Percentiles rank a stretch among this genome's conserved stretches.
These are phyloP conservation scores for Pichia heedii DNA, from an alignment of 805 yeast genomes.

Conservation along the genomic window DNA sequence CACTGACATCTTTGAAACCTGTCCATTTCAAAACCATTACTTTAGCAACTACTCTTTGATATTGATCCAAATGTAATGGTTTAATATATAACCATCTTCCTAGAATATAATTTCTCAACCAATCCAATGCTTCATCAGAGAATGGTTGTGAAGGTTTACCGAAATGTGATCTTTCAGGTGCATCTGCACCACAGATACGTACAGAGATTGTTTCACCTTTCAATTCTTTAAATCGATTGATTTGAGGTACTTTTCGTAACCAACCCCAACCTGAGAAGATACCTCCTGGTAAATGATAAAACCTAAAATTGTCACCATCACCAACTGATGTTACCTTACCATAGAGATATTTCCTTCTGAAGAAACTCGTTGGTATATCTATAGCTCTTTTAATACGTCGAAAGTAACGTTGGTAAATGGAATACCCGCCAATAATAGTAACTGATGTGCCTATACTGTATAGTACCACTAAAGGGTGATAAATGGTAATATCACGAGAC, in stretches of 20 bases:
- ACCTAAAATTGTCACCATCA: constrained; percentile 91
- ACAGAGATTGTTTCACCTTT: constrained; percentile 68
- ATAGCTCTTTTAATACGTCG: constrained; percentile 40
- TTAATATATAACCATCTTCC: constrained; percentile 65
- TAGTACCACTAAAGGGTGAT: constrained; percentile 23
- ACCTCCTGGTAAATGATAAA: constrained; percentile 94
- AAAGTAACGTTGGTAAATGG: constrained; percentile 38
- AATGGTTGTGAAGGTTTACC: constrained; percentile 89
- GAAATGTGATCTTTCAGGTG: constrained; percentile 92
- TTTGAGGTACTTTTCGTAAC: constrained; percentile 59
- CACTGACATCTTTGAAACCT: constrained; percentile 73
- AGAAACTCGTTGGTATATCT: constrained; percentile 40
- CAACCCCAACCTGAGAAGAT: constrained; percentile 86
- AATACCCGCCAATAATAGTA: constrained; percentile 33
- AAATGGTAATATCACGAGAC: constrained; percentile 12
- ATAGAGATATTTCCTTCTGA: constrained; percentile 36
- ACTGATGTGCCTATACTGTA: constrained; percentile 24
- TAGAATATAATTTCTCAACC: constrained; percentile 60
- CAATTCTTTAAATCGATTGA: constrained; percentile 35
- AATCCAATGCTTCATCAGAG: constrained; percentile 72
- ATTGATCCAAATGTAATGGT: constrained; percentile 80
- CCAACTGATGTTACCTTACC: constrained; percentile 89
- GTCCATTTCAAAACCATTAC: constrained; percentile 53
- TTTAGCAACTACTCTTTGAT: constrained; percentile 77
- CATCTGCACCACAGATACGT: constrained; percentile 88